Conservation (phyloP, 2,329 filamentous ascomycete genomes). For the Curvularia hawaiiensis region DNA sequence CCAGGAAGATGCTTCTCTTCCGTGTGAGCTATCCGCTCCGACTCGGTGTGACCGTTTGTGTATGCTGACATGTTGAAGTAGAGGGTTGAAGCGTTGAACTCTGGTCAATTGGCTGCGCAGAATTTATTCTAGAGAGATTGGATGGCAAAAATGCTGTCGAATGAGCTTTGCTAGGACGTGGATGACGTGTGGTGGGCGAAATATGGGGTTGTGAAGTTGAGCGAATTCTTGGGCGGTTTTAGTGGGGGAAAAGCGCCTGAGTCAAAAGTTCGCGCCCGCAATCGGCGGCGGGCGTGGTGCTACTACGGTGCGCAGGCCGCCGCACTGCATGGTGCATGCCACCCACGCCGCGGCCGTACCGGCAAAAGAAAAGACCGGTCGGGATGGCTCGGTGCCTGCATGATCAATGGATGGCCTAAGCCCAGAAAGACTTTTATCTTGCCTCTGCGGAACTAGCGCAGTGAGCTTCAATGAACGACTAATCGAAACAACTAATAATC, state of each 20-base stretch:
- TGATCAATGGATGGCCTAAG: background rate
- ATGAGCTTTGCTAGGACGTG: background rate
- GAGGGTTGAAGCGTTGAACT: slow-evolving; percentile 2
- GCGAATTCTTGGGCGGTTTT: slow-evolving; percentile 13
- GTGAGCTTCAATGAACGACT: background rate
- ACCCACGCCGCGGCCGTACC: background rate
- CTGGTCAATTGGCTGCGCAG: background rate
- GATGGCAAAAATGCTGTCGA: background rate
- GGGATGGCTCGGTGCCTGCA: slow-evolving; percentile 8
- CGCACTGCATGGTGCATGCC: background rate
- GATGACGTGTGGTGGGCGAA: slow-evolving; percentile 14
- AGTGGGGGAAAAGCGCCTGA: slow-evolving; percentile 15
- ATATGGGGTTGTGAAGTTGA: slow-evolving; percentile 15
- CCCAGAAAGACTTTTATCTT: background rate
- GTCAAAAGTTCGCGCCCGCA: slow-evolving; percentile 19
- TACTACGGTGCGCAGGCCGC: slow-evolving; percentile 1
- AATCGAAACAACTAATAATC: background rate
- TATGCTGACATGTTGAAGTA: slow-evolving; percentile 31
- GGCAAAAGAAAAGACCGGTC: slow-evolving; percentile 4
- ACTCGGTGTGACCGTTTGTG: slow-evolving; percentile 42
- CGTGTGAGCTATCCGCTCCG: slow-evolving; percentile 48
- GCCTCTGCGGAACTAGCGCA: background rate
- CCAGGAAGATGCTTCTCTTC: slow-evolving; percentile 56
- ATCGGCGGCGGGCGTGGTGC: slow-evolving; percentile 9
- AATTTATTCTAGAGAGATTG: background rate